Conservation (phyloP, 495 filamentous ascomycete species). For the Tirmania nivea region DNA sequence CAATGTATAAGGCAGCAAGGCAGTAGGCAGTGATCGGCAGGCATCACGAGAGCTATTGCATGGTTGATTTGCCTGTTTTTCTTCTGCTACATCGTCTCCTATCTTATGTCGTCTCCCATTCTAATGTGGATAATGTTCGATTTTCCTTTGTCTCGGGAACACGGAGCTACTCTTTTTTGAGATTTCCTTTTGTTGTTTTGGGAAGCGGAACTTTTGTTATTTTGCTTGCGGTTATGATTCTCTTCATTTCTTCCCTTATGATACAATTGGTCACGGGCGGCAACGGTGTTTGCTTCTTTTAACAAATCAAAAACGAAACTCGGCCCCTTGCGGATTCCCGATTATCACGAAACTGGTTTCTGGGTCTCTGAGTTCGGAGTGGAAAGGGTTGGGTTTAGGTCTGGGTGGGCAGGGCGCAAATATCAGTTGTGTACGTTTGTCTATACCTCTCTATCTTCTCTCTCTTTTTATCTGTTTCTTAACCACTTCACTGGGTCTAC, state of each 20-base stretch:
- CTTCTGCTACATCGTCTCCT: no score
- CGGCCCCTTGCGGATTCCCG: not conserved
- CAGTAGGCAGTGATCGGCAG: no score
- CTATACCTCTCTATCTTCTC: slow-evolving; percentile 4
- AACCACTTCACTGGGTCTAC: slow-evolving; percentile 6
- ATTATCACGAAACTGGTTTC: no score
- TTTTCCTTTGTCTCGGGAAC: slow-evolving; percentile 16
- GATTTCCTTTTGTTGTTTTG: slow-evolving; percentile 1
- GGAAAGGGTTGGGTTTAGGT: not conserved
- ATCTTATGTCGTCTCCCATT: not conserved
- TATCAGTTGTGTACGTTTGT: not conserved
- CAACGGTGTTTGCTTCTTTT: slow-evolving; percentile 1
- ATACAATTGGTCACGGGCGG: not conserved
- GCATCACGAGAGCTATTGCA: no score
- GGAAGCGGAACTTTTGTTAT: not conserved
- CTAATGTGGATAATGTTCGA: not conserved
- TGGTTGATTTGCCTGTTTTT: no score
- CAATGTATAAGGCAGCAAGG: no score
- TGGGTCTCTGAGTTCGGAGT: not conserved
- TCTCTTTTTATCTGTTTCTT: not conserved
- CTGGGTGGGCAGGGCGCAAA: not conserved
- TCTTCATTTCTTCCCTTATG: not conserved
- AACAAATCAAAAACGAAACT: slow-evolving; percentile 18
- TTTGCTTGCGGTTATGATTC: not conserved
- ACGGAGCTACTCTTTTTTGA: slow-evolving; percentile 8